Base-by-base conservation (phyloP, 305 asterid genomes). In the Plantago lanceolata region DNA sequence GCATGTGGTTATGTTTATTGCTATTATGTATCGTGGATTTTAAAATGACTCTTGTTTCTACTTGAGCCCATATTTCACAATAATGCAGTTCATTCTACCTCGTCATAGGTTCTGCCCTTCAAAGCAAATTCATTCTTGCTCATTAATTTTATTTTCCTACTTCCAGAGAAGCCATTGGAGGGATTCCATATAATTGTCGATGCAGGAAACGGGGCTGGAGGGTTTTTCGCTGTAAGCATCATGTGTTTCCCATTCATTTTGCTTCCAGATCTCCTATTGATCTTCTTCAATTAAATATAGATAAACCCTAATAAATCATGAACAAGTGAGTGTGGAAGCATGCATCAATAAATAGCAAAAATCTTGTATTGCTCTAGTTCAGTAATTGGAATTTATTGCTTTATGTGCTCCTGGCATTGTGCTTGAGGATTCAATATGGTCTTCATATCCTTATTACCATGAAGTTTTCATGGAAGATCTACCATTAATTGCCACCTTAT, bases 121-220 rank as follows among this genome's bases (percentile, higher is more conserved):
- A 35, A 50, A 20, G 69, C 48, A 43, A 50, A 74, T 26, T 44
- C 47, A 50, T 69, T 19, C 61, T 73, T 68, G 79, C 72, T 65
- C 70, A 68, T 68, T 56, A 49, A 48, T 64, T n/a, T 61, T 71
- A 24, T 21, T 59, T 62, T 65, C 55, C 57, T 45, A 67, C 51
- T 81, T 75, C 56, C 94, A 93, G 99, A 93, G 78, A 89, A 81
- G 85, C 99, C 99, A 53, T 79, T 93, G 78, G 94, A 89, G 68
- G 97, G 97, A 70, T 85, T 93, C 86, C 97, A 93, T 72, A 89
- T 93, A 69, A 80, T 93, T 72, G 99, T 93, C 67, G 99, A 93
- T 79, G 99, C 99, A 51, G 99, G 99, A 70, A 93, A 93, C 76
- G 99, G 99, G 43, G 95, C 99, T 50, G 99, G 99, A 67, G 99